These are phyloP conservation scores for Gentiana straminea DNA, from an alignment of 257 asterid species.

Conservation along the genomic window DNA sequence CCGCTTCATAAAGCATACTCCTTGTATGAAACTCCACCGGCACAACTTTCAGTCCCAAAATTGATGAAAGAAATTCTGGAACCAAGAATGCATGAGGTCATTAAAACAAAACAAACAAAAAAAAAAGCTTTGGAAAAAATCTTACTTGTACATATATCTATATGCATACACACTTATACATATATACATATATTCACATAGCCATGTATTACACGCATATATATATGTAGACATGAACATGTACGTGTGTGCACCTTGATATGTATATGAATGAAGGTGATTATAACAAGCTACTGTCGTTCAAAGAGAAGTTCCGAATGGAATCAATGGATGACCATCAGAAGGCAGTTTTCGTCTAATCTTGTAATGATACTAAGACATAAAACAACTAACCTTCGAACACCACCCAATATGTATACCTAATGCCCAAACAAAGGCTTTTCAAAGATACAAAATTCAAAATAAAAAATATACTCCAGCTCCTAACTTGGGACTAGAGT, in stretches of 20 bases:
- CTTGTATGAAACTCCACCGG: constrained; percentile 31
- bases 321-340: background rate
- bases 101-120: background rate
- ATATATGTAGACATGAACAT: too few species aligned
- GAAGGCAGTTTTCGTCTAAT: background rate
- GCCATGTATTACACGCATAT: background rate
- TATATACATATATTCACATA: background rate
- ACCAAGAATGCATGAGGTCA: constrained; percentile 7
- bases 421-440: background rate
- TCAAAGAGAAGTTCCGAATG: background rate
- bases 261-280: too few species aligned
- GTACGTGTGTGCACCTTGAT: too few species aligned
- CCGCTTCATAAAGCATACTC: constrained; percentile 18
- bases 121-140: background rate
- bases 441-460: background rate
- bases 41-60: constrained; percentile 59
- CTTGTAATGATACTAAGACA: background rate
- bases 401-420: background rate
- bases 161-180: background rate
- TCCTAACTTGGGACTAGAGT: constrained; percentile 1
- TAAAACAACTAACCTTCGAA: background rate
- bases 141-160: background rate
- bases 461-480: background rate
- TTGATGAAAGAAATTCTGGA: constrained; percentile 53
- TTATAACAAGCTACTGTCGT: background rate